Evolutionary conservation across 345 rosid species (phyloP).

Genomic region (Salix udensis): DNA sequence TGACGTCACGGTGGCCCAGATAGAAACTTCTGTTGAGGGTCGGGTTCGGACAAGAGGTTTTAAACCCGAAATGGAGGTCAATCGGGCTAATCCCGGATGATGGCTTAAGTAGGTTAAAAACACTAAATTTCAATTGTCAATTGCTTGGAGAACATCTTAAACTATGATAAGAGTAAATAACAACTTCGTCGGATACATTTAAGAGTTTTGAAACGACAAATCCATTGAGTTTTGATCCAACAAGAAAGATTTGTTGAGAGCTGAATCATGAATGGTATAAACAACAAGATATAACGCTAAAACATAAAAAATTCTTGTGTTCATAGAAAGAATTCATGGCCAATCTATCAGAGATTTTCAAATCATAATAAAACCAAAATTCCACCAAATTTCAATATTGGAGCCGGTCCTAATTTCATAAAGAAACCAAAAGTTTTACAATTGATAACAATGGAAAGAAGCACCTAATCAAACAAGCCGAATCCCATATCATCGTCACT

Average conservation of each 20-base stretch:
- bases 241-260: background rate
- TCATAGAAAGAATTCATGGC: background rate
- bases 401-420: background rate
- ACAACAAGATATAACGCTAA: background rate
- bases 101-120: no score
- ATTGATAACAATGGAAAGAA: background rate
- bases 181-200: background rate
- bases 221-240: background rate
- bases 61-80: no score
- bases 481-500: conserved; percentile 34
- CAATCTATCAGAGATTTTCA: background rate
- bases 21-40: no score
- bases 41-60: no score
- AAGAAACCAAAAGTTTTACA: background rate
- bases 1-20: no score
- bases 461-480: conserved; percentile 24
- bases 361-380: background rate
- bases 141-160: background rate
- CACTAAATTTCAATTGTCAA: no score
- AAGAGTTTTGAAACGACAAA: background rate
- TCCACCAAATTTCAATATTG: background rate
- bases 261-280: background rate
- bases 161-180: background rate
- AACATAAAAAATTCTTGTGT: background rate
- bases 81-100: no score